Evolutionary conservation across 2,329 filamentous ascomycete genomes (phyloP), one percentile per base, ranked within the genome.

Genomic region (Ramichloridium luteum): DNA sequence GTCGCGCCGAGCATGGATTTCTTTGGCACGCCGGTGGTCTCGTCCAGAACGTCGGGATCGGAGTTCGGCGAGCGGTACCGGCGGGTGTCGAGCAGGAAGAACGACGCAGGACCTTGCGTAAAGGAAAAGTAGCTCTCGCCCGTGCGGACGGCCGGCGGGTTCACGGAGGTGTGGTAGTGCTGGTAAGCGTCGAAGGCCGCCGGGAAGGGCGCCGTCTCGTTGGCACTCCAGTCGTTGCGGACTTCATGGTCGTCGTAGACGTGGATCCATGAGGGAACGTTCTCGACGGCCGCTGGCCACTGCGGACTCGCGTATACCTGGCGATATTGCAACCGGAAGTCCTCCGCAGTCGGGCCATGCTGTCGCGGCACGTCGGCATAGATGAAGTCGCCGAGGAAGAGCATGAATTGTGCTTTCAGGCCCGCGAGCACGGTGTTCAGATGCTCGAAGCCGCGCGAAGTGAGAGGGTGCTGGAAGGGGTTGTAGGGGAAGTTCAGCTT

Each of bases 211-310:
- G 82, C 81, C 0, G 82, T 85, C 10, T 72, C 78, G 52, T 88
- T 90, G 12, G 70, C 67, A 37, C 79, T 75, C 85, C 86, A 96
- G 58, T 96, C 90, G 47, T 98, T 96, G 4, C 72, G 72, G 39
- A 98, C 94, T 53, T 98, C 90, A 49, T 98, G 90, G 53, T 98
- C 90, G 51, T 98, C 90, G 5, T 94, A 71, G 2, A 93, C 86
- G 50, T 98, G 90, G 27, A 96, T 83, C 90, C 90, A 98, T 8
- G 20, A 23, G 47, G 86, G 92, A n/a, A 96, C 64, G 34, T 84
- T 77, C 44, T 79, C 68, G 1, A 74, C 74, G 8, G 81, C 75
- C 1, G 74, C 62, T 1, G 72, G 65, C 90, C 90, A 98, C 43
- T 93, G 88, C 0, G 88, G 88, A 2, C 86, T 93, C 0, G 83